A percentile compares a stretch with the other conserved stretches of the same genome.
phyloP scores from a whole-genome alignment of 179 eudicot species.

The Corrigiola litoralis region DNA sequence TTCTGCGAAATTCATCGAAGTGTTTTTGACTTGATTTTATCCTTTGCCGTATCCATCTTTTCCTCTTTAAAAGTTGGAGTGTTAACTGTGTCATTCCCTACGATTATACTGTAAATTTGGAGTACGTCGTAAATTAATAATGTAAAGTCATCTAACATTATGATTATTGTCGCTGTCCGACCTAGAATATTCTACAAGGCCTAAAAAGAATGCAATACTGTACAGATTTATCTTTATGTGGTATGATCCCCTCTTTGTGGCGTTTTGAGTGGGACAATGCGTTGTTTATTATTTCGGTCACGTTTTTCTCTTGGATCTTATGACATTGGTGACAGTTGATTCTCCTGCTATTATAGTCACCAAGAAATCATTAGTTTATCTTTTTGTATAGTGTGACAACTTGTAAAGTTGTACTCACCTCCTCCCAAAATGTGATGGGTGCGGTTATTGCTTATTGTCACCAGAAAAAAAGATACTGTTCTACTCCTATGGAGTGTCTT shows the following conservation, averaged over 20 bases:
- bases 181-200: conserved; percentile 2
- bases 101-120: not conserved
- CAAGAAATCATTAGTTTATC: not conserved
- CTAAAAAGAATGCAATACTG: not conserved
- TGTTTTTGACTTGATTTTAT: not conserved
- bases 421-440: too few species aligned
- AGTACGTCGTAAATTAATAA: not conserved
- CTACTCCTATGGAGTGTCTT: too few species aligned
- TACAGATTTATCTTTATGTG: not conserved
- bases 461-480: too few species aligned
- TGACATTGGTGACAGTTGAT: not conserved
- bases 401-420: too few species aligned
- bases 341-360: not conserved
- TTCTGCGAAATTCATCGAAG: not conserved
- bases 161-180: not conserved
- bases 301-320: conserved; percentile 3
- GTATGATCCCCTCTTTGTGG: not conserved
- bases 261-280: not conserved
- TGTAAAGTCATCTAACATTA: not conserved
- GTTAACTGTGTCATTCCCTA: too few species aligned
- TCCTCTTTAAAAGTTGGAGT: not conserved
- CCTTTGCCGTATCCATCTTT: not conserved
- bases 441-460: too few species aligned
- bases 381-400: not conserved
- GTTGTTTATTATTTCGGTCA: not conserved